Evolutionary conservation across 306 rosid genomes (phyloP).

Genomic region (Lablab purpureus): DNA sequence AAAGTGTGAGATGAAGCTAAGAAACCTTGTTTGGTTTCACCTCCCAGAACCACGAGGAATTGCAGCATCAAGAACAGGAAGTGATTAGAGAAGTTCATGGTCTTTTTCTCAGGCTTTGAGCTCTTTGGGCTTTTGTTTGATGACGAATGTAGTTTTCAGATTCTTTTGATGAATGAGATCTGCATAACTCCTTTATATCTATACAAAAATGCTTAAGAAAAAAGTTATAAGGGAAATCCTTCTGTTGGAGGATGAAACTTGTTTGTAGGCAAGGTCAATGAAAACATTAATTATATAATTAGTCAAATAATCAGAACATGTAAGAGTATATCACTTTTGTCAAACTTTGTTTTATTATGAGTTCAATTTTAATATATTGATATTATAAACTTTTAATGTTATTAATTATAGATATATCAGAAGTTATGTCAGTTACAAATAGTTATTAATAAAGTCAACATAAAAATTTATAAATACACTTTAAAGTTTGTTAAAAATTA

Average conservation of each 20-base stretch:
- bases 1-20: background rate
- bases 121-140: constrained; percentile 29
- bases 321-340: background rate
- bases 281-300: background rate
- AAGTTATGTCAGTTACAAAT: background rate
- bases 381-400: background rate
- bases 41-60: constrained; percentile 28
- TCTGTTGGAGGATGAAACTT: constrained; percentile 17
- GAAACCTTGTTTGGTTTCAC: constrained; percentile 47
- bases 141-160: constrained; percentile 27
- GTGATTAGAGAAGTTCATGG: constrained; percentile 24
- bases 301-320: background rate
- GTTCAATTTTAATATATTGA: background rate
- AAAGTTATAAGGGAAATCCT: background rate
- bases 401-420: background rate
- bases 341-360: background rate
- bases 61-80: constrained; percentile 39
- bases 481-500: too few relatives aligned
- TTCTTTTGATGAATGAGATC: constrained; percentile 22
- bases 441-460: background rate
- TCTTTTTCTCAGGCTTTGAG: constrained; percentile 23
- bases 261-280: background rate
- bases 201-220: constrained; percentile 17
- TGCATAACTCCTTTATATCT: background rate
- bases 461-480: too few relatives aligned